phyloP scores from a whole-genome alignment of 805 yeast species.

The Candida koratica region DNA sequence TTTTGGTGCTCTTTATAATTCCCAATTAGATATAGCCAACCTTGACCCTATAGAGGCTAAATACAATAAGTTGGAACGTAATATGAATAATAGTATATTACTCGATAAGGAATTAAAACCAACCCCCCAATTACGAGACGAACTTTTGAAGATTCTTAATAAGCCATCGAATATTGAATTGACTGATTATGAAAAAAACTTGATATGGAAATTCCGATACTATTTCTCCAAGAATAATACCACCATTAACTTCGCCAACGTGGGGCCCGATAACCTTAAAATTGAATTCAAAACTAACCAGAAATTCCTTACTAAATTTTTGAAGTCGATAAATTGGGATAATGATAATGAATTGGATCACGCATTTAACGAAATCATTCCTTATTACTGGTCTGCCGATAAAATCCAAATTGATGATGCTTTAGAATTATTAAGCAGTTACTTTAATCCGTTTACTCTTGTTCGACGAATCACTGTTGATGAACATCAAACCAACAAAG shows the following conservation, averaged over 20 bases:
- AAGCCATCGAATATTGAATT: slow-evolving; percentile 84
- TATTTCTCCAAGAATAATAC: slow-evolving; percentile 44
- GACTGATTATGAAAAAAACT: slow-evolving; percentile 75
- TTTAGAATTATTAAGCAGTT: slow-evolving; percentile 76
- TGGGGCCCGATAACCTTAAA: slow-evolving; percentile 10
- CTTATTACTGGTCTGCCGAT: slow-evolving; percentile 56
- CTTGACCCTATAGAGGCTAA: slow-evolving; percentile 84
- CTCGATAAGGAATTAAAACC: slow-evolving; percentile 87
- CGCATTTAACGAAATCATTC: slow-evolving; percentile 64
- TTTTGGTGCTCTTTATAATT: slow-evolving; percentile 4
- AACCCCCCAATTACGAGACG: slow-evolving; percentile 74
- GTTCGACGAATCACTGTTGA: slow-evolving; percentile 13
- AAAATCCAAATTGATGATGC: slow-evolving; percentile 82
- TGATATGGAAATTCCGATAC: slow-evolving; percentile 88
- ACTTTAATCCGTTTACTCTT: slow-evolving; percentile 51
- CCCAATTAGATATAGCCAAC: slow-evolving; percentile 4
- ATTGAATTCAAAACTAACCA: slow-evolving; percentile 38
- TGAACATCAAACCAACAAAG: slow-evolving; percentile 5
- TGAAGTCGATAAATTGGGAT: slow-evolving; percentile 85
- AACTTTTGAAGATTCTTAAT: slow-evolving; percentile 60
- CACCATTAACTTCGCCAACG: neutral
- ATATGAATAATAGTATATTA: slow-evolving; percentile 66
- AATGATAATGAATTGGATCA: slow-evolving; percentile 78
- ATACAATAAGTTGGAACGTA: slow-evolving; percentile 76
- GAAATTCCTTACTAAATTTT: slow-evolving; percentile 63